Base-by-base conservation (phyloP, 306 rosid genomes). In the Boehmeria nivea region DNA sequence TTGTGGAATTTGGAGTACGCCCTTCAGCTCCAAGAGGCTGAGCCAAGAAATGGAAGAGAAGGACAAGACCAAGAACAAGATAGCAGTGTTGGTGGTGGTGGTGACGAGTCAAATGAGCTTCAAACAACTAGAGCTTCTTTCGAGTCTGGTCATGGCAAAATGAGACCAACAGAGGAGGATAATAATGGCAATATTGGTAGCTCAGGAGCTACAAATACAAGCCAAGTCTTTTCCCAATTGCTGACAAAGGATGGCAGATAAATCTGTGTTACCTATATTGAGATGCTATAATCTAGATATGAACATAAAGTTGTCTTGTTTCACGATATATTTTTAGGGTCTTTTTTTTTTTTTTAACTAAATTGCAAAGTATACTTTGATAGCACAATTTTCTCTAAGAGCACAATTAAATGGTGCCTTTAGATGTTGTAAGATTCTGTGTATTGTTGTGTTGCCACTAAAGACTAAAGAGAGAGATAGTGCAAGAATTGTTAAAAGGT, bases 1-100 rank as follows among this genome's bases (percentile, higher is more conserved):
- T 60, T 93, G 12, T 93, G 96, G 99, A 93, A 93, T 58, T 73
- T 93, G 81, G 99, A 93, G 67, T 54, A 83, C 51, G 96, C 84
- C 21, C 95, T 93, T 77, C 99, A 88, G 79, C 87, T 88, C 10
- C 96, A 93, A 64, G 91, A 83, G 74, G 66, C 82, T 56, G 75
- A 74, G 36, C 71, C 62, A 21, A 72, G 57, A 40, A 60, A 44
- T 6, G 80, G 76, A 63, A 40, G 49, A 18, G 66, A 21, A 18
- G 82, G 55, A 36, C 66, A 40, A 11, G 44, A 40, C 15, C 7
- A 40, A 10, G 44, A n/a, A 4, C 1, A 11, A 11, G 3, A 8
- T 14, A 3, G 17, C 10, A 8, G 16, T 40, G 2, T 3, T 40
- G 45, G 17, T 40, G 45, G 10, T 40, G n/a, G 10, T 40, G 45